phyloP scores from a whole-genome alignment of 192 early-diverging fungal genomes.

The Funneliformis geosporum region DNA sequence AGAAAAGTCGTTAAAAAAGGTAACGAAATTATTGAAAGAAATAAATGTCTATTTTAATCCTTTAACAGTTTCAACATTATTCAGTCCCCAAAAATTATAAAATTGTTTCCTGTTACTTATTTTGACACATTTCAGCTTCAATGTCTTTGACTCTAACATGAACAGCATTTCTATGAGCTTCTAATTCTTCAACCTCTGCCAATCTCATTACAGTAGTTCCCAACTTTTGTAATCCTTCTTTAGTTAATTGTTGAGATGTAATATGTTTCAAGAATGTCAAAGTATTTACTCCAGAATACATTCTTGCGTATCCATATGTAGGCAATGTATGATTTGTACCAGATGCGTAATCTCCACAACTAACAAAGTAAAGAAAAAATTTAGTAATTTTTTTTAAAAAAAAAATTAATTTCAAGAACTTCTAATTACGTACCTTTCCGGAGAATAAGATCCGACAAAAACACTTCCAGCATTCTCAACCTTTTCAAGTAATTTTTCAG shows the following conservation, averaged over 20 bases:
- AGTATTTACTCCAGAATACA: slow-evolving; percentile 99
- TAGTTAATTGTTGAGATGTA: slow-evolving; percentile 88
- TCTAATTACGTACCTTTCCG: slow-evolving; percentile 70
- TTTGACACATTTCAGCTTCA: background rate
- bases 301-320: slow-evolving; percentile 96
- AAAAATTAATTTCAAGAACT: background rate
- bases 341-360: slow-evolving; percentile 98
- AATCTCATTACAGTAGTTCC: slow-evolving; percentile 93
- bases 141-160: slow-evolving; percentile 79
- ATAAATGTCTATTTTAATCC: too few relatives aligned
- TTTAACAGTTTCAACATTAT: too few relatives aligned
- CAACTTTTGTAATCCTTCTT: slow-evolving; percentile 79
- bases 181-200: slow-evolving; percentile 93
- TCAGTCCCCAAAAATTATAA: too few relatives aligned
- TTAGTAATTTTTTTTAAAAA: background rate
- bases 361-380: slow-evolving; percentile 33
- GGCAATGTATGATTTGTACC: slow-evolving; percentile 99
- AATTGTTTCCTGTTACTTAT: too few relatives aligned
- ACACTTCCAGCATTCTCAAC: slow-evolving; percentile 93
- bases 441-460: slow-evolving; percentile 95
- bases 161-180: slow-evolving; percentile 97
- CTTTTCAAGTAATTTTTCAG: slow-evolving; percentile 59
- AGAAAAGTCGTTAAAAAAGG: too few relatives aligned
- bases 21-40: too few relatives aligned
- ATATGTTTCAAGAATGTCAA: slow-evolving; percentile 97